phyloP scores from a whole-genome alignment of 1,284 basidiomycete genomes.

The Pascua sp. region DNA sequence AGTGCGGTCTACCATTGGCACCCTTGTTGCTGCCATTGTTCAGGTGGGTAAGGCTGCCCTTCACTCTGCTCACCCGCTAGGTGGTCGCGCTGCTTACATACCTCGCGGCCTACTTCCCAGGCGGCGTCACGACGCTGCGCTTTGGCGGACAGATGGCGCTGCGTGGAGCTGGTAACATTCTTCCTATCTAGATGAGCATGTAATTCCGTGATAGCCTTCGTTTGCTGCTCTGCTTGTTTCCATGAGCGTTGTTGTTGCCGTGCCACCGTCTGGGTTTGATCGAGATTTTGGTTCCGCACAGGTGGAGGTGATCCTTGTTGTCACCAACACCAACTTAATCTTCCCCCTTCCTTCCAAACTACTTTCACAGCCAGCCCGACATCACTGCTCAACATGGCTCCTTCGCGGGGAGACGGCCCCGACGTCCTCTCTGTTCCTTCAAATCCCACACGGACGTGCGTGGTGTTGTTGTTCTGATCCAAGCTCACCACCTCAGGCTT shows the following conservation, averaged over 20 bases:
- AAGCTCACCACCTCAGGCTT: slow-evolving; percentile 26
- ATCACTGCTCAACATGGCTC: slow-evolving; percentile 5
- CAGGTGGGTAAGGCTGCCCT: slow-evolving; percentile 54
- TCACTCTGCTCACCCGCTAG: slow-evolving; percentile 41
- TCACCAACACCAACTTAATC: no score
- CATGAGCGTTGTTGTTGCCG: background rate
- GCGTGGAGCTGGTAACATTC: slow-evolving; percentile 70
- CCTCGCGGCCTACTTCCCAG: slow-evolving; percentile 86
- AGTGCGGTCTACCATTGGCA: slow-evolving; percentile 74
- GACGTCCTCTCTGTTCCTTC: slow-evolving; percentile 22
- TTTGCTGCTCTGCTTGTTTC: slow-evolving; percentile 1
- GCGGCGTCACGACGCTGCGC: slow-evolving; percentile 66
- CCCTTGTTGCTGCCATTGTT: slow-evolving; percentile 70
- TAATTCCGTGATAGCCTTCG: background rate
- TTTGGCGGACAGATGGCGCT: slow-evolving; percentile 77
- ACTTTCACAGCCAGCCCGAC: no score
- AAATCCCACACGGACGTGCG: slow-evolving; percentile 29
- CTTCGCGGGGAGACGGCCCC: slow-evolving; percentile 18
- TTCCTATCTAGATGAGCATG: slow-evolving; percentile 59
- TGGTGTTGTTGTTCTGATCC: no score
- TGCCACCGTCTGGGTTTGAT: no score
- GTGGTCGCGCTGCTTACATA: slow-evolving; percentile 79
- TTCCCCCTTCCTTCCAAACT: no score
- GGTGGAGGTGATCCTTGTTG: no score
- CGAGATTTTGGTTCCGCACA: no score